Evolutionary conservation across 2,329 filamentous ascomycete genomes (phyloP), one percentile per base, ranked within the genome.

Genomic region (Pseudopyricularia cyperi): DNA sequence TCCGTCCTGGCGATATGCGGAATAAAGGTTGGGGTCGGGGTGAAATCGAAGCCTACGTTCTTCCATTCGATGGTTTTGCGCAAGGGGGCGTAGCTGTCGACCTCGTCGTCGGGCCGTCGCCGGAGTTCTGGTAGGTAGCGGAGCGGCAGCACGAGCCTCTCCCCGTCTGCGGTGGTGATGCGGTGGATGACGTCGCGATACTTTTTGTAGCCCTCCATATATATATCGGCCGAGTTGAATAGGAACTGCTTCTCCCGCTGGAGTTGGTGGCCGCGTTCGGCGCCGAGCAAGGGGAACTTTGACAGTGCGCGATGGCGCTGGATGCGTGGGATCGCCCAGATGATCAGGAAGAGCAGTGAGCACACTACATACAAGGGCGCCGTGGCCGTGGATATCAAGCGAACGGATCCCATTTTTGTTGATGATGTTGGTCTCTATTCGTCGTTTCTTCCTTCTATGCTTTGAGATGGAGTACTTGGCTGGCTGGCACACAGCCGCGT

Each of bases 61-160:
- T 37, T 19, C 11, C 14, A 14, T 17, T 50, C 24, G 17, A 50
- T 17, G 34, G 6, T 4, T 30, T 8, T 12, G 26, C 15, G 12
- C n/a, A 49, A 4, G 7, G 22, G 48, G 19, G 8, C 7, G 22
- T n/a, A 6, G n/a, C 62, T 59, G 52, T 60, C 57, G 8, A 66
- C 54, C n/a, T 61, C 52, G 22, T 62, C 57, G 24, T 66, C 63
- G 11, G 62, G 57, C 2, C 59, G 55, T 6, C 55, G 52, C 35
- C 59, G 56, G 19, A 65, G 54, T 56, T 66, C 63, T 28, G 62
- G 57, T 7, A 65, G 52, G 9, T 60, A 59, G 4, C 53, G 33
- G 22, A 55, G 56, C 1, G 63, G 63, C 3, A 65, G 46, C 0
- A 66, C 54, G n/a, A 64, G 55, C 26, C 56, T 57, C n/a, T 64